phyloP scores from a whole-genome alignment of 257 asterid genomes.

The Salvia hispanica region DNA sequence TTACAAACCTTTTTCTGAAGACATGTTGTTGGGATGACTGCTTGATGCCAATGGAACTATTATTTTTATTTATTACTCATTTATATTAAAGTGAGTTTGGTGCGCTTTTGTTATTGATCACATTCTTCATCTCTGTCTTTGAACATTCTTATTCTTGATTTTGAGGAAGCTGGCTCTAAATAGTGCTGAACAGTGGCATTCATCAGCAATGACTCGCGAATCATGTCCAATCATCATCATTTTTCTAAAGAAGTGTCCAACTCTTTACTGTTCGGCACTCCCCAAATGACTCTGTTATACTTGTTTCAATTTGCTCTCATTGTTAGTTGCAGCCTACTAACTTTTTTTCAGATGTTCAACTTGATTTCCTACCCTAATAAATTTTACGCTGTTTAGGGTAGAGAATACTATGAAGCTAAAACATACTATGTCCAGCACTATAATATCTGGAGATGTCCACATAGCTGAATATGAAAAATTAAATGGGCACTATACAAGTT shows the following conservation, averaged over 20 bases:
- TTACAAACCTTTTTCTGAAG: not conserved
- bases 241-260: not conserved
- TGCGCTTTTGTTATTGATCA: not conserved
- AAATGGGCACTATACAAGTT: not conserved
- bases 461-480: not conserved
- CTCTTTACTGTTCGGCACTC: not conserved
- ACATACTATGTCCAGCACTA: not conserved
- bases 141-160: constrained; percentile 6
- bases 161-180: constrained; percentile 11
- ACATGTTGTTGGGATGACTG: constrained; percentile 17
- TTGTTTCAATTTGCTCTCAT: not conserved
- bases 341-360: not conserved
- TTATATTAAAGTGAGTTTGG: constrained; percentile 3
- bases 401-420: not conserved
- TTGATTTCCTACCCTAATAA: not conserved
- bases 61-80: not conserved
- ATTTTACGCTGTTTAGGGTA: not conserved
- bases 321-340: not conserved
- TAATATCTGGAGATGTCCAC: not conserved
- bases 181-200: constrained; percentile 23
- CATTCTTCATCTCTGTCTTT: not conserved
- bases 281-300: not conserved
- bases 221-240: too few relatives aligned
- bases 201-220: not conserved
- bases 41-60: constrained; percentile 15